These are phyloP conservation scores for Ascosphaera aggregata DNA, from an alignment of 2,329 filamentous ascomycete genomes.

Conservation along the genomic window DNA sequence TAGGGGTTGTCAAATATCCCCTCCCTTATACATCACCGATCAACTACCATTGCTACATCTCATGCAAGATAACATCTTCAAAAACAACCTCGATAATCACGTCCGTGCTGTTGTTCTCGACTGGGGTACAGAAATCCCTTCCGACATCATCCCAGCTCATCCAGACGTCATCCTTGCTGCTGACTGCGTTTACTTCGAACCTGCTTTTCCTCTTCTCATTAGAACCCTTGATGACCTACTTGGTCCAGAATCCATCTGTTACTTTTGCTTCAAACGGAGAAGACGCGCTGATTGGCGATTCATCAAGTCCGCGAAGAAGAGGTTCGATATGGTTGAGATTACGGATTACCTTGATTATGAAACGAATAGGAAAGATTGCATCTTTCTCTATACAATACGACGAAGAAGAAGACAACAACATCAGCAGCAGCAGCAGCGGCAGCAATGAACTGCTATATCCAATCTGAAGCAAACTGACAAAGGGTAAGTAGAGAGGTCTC, in stretches of 20 bases:
- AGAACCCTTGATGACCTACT: slow-evolving; percentile 55
- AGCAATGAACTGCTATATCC: no score
- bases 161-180: slow-evolving; percentile 78
- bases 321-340: slow-evolving; percentile 39
- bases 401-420: no score
- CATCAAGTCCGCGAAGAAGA: slow-evolving; percentile 44
- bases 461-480: no score
- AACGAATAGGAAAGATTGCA: slow-evolving; percentile 15
- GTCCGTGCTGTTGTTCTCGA: slow-evolving; percentile 52
- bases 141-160: slow-evolving; percentile 19
- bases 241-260: slow-evolving; percentile 39
- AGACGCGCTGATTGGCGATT: slow-evolving; percentile 59
- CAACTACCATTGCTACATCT: slow-evolving; percentile 64
- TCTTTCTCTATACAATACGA: slow-evolving; percentile 18
- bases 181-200: slow-evolving; percentile 94
- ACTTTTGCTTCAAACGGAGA: slow-evolving; percentile 91
- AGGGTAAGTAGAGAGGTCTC: no score
- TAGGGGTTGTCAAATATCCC: slow-evolving; percentile 28
- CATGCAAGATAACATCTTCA: slow-evolving; percentile 66
- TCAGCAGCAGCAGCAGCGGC: no score
- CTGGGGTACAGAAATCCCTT: slow-evolving; percentile 34
- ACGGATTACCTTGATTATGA: slow-evolving; percentile 26
- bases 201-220: slow-evolving; percentile 72
- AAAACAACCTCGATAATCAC: slow-evolving; percentile 45
- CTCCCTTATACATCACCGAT: slow-evolving; percentile 59